Evolutionary conservation across 169 alveolate genomes (phyloP).

Genomic region (Neospora caninum): DNA sequence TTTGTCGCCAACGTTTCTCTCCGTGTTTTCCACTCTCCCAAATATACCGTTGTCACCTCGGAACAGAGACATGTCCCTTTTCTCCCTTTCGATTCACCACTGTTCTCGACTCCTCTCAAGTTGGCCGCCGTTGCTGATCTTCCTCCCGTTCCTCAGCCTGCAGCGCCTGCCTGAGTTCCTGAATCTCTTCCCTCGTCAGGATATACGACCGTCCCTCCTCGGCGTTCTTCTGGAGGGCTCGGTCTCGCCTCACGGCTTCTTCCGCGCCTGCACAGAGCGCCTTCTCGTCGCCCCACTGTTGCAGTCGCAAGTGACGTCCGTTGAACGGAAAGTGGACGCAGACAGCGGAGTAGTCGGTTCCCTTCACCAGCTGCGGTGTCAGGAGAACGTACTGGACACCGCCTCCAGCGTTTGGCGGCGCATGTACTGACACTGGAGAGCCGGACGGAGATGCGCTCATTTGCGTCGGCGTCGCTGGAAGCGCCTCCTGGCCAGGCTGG

Average conservation of each 20-base stretch:
- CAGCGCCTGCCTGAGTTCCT: background rate
- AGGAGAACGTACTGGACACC: conserved; percentile 49
- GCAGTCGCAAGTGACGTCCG: background rate
- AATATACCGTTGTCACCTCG: no score
- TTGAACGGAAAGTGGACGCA: conserved; percentile 37
- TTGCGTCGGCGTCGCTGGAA: background rate
- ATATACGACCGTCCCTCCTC: background rate
- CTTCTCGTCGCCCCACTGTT: background rate
- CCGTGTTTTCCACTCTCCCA: no score
- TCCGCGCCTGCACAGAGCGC: background rate
- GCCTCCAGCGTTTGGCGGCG: no score
- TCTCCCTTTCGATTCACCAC: no score
- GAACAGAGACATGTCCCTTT: no score
- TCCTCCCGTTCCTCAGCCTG: background rate
- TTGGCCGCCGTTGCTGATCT: no score
- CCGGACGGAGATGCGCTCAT: no score
- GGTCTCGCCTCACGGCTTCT: background rate
- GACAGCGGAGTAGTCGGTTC: background rate
- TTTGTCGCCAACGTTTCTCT: no score
- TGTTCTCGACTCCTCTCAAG: no score
- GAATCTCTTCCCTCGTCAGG: background rate
- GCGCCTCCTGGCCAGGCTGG: background rate
- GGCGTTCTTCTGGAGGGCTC: background rate
- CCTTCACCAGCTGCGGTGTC: conserved; percentile 41
- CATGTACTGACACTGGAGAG: no score